Base-by-base conservation (phyloP, 2,329 filamentous ascomycete species). In the Aspergillus chevalieri region DNA sequence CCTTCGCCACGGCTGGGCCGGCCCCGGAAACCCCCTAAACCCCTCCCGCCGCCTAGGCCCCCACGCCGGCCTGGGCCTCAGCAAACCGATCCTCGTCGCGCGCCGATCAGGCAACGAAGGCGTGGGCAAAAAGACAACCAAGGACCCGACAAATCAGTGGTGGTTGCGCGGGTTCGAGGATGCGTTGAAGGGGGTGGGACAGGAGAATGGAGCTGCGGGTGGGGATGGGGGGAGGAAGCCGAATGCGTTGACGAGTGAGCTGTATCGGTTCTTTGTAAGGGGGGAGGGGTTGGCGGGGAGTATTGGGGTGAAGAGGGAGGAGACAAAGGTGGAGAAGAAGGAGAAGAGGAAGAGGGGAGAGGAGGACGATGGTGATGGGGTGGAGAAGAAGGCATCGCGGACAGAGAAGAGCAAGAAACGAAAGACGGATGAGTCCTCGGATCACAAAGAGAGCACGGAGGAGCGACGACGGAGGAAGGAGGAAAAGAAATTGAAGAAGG, bases 101-200 rank as follows among this genome's bases (percentile, higher is more conserved):
- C 85, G 87, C 60, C 95, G 95, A 70, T 79, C 85, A 60, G 87
- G 95, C 68, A 74, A 86, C 80, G 78, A 87, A 47, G 92, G 92
- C 21, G 76, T 97, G 4, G 92, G 92, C 48, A 84, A 87, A 65
- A 89, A 88, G 67, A 81, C 81, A 57, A 79, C 79, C 49, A 69
- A 75, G 49, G 76, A 76, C 24, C 76, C 80, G 28, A 77, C 79
- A 50, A 92, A 96, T 65, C 90, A 95, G 67, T 98, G 93, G 93
- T 98, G 93, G 93, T 78, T 95, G 70, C 86, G 89, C 51, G 93
- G 93, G 9, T 96, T 95, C 59, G 92, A 97, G 70, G 85, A 90
- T 66, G 90, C 91, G 49, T 74, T 96, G 56, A 87, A 93, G 68
- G 87, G 85, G 3, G 78, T 95, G 47, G 78, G 77, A 1, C 70